Percentiles rank a stretch among this genome's conserved stretches.
phyloP scores from a whole-genome alignment of 176 grass and related monocot genomes.

The Calamus simplicifolius region DNA sequence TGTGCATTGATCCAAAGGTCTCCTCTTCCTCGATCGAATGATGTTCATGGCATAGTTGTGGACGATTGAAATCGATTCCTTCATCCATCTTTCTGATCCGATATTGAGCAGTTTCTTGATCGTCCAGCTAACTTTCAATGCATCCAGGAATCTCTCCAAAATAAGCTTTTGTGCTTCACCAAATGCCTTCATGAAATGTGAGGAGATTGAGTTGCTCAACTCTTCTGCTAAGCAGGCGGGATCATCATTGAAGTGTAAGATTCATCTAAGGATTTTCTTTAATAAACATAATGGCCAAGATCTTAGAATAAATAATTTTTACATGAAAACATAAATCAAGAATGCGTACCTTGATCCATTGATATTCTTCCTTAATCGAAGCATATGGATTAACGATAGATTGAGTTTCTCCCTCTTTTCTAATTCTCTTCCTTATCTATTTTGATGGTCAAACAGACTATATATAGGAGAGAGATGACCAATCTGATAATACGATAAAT shows the following conservation, averaged over 20 bases:
- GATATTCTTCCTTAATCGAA: no score
- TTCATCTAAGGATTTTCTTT: no score
- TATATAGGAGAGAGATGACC: no score
- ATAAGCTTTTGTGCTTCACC: constrained; percentile 35
- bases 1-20: constrained; percentile 5
- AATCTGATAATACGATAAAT: no score
- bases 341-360: no score
- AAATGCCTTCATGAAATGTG: constrained; percentile 34
- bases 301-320: no score
- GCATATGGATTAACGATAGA: no score
- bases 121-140: constrained; percentile 19
- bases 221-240: constrained; percentile 32
- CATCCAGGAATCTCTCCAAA: constrained; percentile 21
- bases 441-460: no score
- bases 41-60: constrained; percentile 34
- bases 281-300: no score
- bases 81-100: constrained; percentile 24
- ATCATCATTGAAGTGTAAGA: constrained; percentile 46
- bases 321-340: no score
- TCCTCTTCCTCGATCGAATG: constrained; percentile 22
- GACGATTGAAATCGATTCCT: constrained; percentile 22
- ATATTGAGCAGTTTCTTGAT: constrained; percentile 46
- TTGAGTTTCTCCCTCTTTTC: no score
- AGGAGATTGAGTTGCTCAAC: neutral
- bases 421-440: no score